These are phyloP conservation scores for Flaveria linearis DNA, from an alignment of 129 eudicot species.

Conservation along the genomic window DNA sequence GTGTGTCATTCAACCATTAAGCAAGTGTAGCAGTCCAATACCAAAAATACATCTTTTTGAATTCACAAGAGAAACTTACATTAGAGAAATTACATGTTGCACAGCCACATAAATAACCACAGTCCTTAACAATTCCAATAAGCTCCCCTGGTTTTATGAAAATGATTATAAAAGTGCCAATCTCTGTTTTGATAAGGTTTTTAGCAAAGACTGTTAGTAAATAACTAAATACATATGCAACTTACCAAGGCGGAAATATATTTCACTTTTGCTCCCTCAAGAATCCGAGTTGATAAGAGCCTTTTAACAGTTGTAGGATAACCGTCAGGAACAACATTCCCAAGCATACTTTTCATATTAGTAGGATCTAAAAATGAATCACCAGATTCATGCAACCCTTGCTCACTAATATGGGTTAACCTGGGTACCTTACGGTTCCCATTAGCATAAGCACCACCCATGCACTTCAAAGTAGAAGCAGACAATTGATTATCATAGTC, in stretches of 20 bases:
- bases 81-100: slow-evolving; percentile 63
- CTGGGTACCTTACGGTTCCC: slow-evolving; percentile 33
- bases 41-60: slow-evolving; percentile 1
- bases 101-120: slow-evolving; percentile 91
- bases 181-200: slow-evolving; percentile 14
- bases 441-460: slow-evolving; percentile 19
- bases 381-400: slow-evolving; percentile 37
- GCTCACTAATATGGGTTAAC: slow-evolving; percentile 31
- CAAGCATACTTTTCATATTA: slow-evolving; percentile 53
- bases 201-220: slow-evolving; percentile 21
- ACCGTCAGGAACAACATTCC: slow-evolving; percentile 57
- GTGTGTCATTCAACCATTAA: slow-evolving; percentile 24
- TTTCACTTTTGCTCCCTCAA: slow-evolving; percentile 93
- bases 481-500: slow-evolving; percentile 41
- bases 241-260: slow-evolving; percentile 67
- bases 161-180: slow-evolving; percentile 13
- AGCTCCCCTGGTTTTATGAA: slow-evolving; percentile 60
- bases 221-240: slow-evolving; percentile 23
- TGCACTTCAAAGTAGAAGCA: slow-evolving; percentile 35
- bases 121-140: slow-evolving; percentile 65
- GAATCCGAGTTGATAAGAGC: slow-evolving; percentile 79
- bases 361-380: slow-evolving; percentile 30
- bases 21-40: slow-evolving; percentile 12
- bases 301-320: slow-evolving; percentile 78
- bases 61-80: slow-evolving; percentile 46